These are phyloP conservation scores for Solanum boliviense DNA, from an alignment of 257 asterid genomes.

Conservation along the genomic window DNA sequence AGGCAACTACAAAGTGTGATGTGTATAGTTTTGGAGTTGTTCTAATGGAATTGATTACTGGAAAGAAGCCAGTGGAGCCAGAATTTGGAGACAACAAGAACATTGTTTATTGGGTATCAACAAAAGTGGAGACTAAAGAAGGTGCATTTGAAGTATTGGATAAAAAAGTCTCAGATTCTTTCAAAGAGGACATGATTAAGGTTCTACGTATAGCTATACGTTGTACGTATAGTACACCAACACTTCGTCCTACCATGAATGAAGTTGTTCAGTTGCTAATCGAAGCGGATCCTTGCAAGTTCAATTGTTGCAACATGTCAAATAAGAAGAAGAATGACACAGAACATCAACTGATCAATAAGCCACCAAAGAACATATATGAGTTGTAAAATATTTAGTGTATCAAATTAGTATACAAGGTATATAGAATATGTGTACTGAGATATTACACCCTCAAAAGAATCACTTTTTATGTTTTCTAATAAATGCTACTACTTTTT, in stretches of 20 bases:
- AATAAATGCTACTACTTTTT: neutral
- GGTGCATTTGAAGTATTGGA: slow-evolving; percentile 61
- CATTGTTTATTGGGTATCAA: slow-evolving; percentile 64
- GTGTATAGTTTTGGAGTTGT: slow-evolving; percentile 94
- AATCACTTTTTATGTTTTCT: neutral
- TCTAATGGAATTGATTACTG: slow-evolving; percentile 75
- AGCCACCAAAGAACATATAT: slow-evolving; percentile 16
- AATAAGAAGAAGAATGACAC: neutral
- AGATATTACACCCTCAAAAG: neutral
- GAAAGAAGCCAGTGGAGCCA: slow-evolving; percentile 79
- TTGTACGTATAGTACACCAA: slow-evolving; percentile 61
- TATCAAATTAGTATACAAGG: slow-evolving; percentile 1
- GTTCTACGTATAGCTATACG: slow-evolving; percentile 69
- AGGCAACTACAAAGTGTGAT: slow-evolving; percentile 84
- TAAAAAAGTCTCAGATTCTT: slow-evolving; percentile 38
- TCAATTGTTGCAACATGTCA: slow-evolving; percentile 2
- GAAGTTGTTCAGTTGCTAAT: slow-evolving; percentile 67
- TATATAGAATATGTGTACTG: slow-evolving; percentile 4
- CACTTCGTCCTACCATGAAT: slow-evolving; percentile 68
- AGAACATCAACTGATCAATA: neutral
- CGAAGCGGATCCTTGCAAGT: slow-evolving; percentile 18
- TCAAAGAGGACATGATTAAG: slow-evolving; percentile 76
- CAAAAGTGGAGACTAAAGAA: slow-evolving; percentile 59
- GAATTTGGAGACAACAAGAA: slow-evolving; percentile 85
- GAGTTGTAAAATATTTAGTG: slow-evolving; percentile 1